Evolutionary conservation across 1,139 yeast species (phyloP), one percentile per base, ranked within the genome.

Genomic region (Protomyces pachydermus): DNA sequence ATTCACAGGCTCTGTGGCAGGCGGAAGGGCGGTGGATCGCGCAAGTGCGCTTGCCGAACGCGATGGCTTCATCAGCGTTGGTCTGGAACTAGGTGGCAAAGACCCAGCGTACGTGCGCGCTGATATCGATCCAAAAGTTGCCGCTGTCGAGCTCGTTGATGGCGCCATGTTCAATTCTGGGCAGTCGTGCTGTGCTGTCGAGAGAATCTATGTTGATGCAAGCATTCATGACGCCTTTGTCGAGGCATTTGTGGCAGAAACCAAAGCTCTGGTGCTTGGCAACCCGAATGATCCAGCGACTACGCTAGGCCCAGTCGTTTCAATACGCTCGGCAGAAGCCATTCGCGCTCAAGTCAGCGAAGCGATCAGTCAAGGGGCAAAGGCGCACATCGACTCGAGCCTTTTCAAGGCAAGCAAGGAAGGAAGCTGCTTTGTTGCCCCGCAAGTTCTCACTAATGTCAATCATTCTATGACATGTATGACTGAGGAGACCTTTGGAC

Each of bases 11-110:
- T 87, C 95, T 20, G 89, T 95, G 35, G 85, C 84, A 34, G 87
- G 91, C 66, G 96, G 96, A 71, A 81, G 86, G 72, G 81, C 80
- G 68, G 87, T 88, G 68, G 86, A 86, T 84, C 82, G 82, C 78
- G 84, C 86, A 69, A 88, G 90, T 66, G 86, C 61, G 88, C 37
- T 56, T 83, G 80, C 74, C 0, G 61, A 51, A 12, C 65, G 56
- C 20, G 46, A 55, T 20, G n/a, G 39, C n/a, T 61, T 61, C 14
- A 53, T 61, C 20, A 53, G 56, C 42, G 56, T 55, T 39, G 65
- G 65, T 5, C 81, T 91, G 71, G 98, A 91, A 77, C 86, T 95
- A 72, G 98, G 98, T 69, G 97, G 97, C 67, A 91, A 91, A 91
- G 70, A 82, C 83, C 74, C 81, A 83, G 73, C 84, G 81, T 65